Base-by-base conservation (phyloP, 805 yeast genomes). In the Zygosaccharomyces pseudorouxii region DNA sequence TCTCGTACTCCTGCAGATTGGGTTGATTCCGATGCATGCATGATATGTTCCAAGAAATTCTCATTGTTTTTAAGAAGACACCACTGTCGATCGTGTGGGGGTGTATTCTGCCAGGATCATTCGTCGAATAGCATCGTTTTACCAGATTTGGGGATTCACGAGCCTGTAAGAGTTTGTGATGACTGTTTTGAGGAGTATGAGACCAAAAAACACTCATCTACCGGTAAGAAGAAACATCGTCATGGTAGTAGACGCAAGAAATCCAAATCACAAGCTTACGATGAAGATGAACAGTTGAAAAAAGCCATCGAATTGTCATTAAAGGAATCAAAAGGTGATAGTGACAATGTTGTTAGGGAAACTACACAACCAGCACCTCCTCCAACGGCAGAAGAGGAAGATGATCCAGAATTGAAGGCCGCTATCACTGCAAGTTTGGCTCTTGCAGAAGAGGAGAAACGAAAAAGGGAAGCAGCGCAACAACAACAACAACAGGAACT, bases 1-100 rank as follows among this genome's bases (percentile, higher is more conserved):
- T 79, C 96, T 1, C 85, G 81, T 52, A 90, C 90, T 4, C 97
- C 99, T 1, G 98, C 99, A 0, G 97, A 89, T 57, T 93, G 99
- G 99, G 83, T 86, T 19, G 99, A 93, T 61, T 85, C 90, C 9
- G 96, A 89, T 58, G 88, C 88, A 3, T 93, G 99, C 67, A 90
- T 93, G 97, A 81, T 88, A 47, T 89, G 97, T 56, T 89, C 95
- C 45, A 80, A 75, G 37, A 71, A 82, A 12, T 93, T 93, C 62
- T 74, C 93, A 1, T 77, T 92, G 63, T 71, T 90, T 51, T 89
- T 87, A 64, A 77, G 99, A 61, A 89, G 92, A 64, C 99, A 93
- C 66, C 99, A 93, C 68, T 93, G 99, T 67, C 77, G 99, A 46
- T 85, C 95, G 45, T 93, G 99, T 70, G 99, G 99, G 20, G 97